Evolutionary conservation across 2,329 filamentous ascomycete species (phyloP), one percentile per base, ranked within the genome.

Genomic region (Arthroderma uncinatum): DNA sequence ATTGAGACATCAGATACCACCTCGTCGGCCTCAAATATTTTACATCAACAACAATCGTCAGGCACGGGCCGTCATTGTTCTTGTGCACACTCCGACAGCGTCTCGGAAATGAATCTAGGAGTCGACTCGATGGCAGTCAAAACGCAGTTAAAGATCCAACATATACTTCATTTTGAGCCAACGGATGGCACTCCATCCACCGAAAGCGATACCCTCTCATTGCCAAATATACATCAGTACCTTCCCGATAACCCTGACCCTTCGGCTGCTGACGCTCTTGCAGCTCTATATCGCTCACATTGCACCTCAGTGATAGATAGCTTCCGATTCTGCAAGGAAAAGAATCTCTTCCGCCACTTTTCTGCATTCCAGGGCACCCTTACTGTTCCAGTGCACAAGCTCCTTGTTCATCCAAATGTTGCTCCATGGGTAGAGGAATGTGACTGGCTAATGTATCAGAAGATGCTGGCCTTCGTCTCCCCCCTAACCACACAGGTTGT

Each of bases 301-400:
- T 95, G 91, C 70, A 96, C 93, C 12, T 96, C 91, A 0, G 80
- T 98, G 4, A 87, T 98, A 33, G 93, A 98, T 71, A 92, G 89
- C 64, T 90, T 98, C 60, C 87, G 93, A 30, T 97, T 89, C 70
- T 96, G 92, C 78, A 94, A 93, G 68, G 89, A 96, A 71, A 95
- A 95, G 74, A 92, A 90, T 5, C 95, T 98, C 70, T 95, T 95
- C 69, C 89, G 94, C 63, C 81, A 96, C 14, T 95, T 94, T 69
- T 91, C 87, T 4, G 93, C 92, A 0, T 97, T 98, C 70, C 89
- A 95, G 66, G 93, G 93, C 57, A 97, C 91, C 1, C 81, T 98
- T 65, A 98, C 93, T 0, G 94, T 96, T 71, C 93, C 93, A 4
- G 92, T 97, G 2, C 90, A 96, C 70, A 96, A 94, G 71, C 76